Evolutionary conservation across 208 protist genomes (phyloP).

Genomic region (Trypanosoma conorhini): DNA sequence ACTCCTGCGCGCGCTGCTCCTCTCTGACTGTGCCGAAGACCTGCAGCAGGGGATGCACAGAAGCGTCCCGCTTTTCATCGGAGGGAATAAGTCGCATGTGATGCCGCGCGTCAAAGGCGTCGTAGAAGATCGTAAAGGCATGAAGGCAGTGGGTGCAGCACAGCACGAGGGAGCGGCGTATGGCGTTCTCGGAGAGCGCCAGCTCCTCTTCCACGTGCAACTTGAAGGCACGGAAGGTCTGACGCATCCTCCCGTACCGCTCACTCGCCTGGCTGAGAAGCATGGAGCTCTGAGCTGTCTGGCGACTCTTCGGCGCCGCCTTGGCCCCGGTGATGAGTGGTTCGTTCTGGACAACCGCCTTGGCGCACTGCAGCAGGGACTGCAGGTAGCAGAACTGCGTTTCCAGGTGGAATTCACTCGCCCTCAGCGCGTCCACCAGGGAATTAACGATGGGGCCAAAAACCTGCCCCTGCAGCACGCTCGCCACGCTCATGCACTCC

Average conservation of each 20-base stretch:
- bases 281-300: conserved; percentile 6
- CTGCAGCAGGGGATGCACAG: conserved; percentile 18
- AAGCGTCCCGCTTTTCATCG: neutral
- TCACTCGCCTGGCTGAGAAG: conserved; percentile 19
- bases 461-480: conserved; percentile 12
- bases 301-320: conserved; percentile 8
- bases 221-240: conserved; percentile 5
- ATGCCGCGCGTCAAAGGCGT: conserved; percentile 22
- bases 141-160: conserved; percentile 20
- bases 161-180: neutral
- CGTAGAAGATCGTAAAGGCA: conserved; percentile 20
- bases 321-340: conserved; percentile 13
- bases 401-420: conserved; percentile 1
- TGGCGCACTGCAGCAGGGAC: conserved; percentile 8
- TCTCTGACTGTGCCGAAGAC: conserved; percentile 2
- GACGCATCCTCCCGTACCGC: conserved; percentile 3
- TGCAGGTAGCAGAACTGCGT: conserved; percentile 22
- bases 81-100: conserved; percentile 8
- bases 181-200: conserved; percentile 9
- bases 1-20: neutral
- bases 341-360: conserved; percentile 16
- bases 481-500: conserved; percentile 19
- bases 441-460: conserved; percentile 16
- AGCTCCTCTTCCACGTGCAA: conserved; percentile 14
- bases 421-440: conserved; percentile 17